Evolutionary conservation across 2,329 filamentous ascomycete species (phyloP).

Genomic region (Cercospora canescens): DNA sequence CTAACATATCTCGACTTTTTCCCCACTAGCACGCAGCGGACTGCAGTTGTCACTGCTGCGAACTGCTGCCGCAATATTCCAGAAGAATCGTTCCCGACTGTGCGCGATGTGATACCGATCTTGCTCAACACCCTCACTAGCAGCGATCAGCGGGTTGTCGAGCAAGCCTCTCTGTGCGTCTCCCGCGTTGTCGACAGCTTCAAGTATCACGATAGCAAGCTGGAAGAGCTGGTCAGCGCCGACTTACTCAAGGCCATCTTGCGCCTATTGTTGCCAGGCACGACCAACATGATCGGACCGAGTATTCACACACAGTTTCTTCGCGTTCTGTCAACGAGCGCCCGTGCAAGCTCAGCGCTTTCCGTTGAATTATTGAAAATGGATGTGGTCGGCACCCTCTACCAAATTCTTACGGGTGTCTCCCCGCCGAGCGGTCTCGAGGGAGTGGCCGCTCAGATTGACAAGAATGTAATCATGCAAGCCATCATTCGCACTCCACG

Average conservation of each 20-base stretch:
- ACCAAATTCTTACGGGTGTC: slow-evolving; percentile 94
- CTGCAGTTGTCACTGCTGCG: slow-evolving; percentile 93
- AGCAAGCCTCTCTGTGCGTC: slow-evolving; percentile 93
- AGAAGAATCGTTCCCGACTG: slow-evolving; percentile 86
- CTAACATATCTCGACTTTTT: slow-evolving; percentile 97
- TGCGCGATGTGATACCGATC: slow-evolving; percentile 95
- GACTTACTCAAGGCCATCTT: slow-evolving; percentile 83
- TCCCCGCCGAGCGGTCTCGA: slow-evolving; percentile 80
- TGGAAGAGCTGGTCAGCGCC: slow-evolving; percentile 89
- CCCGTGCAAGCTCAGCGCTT: slow-evolving; percentile 80
- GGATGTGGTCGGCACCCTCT: slow-evolving; percentile 95
- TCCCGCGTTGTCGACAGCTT: slow-evolving; percentile 97
- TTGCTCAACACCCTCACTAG: slow-evolving; percentile 86
- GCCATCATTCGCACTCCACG: slow-evolving; percentile 91
- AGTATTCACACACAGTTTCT: slow-evolving; percentile 97
- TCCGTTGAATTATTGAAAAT: slow-evolving; percentile 92
- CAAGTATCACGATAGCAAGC: slow-evolving; percentile 79
- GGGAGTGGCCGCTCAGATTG: slow-evolving; percentile 80
- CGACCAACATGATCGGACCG: slow-evolving; percentile 89
- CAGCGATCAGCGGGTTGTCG: slow-evolving; percentile 93
- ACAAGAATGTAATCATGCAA: slow-evolving; percentile 98
- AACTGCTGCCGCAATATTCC: slow-evolving; percentile 98
- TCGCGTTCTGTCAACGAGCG: slow-evolving; percentile 84
- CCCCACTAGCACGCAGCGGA: slow-evolving; percentile 92
- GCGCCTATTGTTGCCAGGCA: slow-evolving; percentile 85